Percentiles rank a stretch among this genome's conserved stretches.
Conservation (phyloP, 23 red algal genomes). For the Gracilaria vermiculophylla region DNA sequence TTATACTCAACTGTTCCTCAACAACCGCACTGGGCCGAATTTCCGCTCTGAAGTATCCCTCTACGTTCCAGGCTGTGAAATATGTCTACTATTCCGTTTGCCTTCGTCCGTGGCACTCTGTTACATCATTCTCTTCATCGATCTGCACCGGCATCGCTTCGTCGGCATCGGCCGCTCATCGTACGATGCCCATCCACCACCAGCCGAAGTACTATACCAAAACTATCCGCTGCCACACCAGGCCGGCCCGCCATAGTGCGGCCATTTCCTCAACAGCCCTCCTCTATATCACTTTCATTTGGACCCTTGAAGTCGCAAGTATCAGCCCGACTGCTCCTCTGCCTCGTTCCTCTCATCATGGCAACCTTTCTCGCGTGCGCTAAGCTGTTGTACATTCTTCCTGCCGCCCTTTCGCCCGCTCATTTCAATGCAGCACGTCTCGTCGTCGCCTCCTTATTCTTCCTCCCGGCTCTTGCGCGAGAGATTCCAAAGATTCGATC, state of each 20-base stretch:
- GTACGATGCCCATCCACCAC: not conserved
- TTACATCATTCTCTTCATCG: slow-evolving; percentile 1
- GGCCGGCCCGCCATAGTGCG: not conserved
- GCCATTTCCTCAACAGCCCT: not conserved
- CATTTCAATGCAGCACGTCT: slow-evolving; percentile 60
- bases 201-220: not conserved
- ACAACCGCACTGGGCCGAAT: no score
- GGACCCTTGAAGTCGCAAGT: not conserved
- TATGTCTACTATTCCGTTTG: not conserved
- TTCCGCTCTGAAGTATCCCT: no score
- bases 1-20: no score
- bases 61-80: not conserved
- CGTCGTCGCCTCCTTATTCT: slow-evolving; percentile 32
- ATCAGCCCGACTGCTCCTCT: slow-evolving; percentile 20
- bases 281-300: not conserved
- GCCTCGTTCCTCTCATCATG: slow-evolving; percentile 37
- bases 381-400: slow-evolving; percentile 46
- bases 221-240: slow-evolving; percentile 5
- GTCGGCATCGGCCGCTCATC: not conserved
- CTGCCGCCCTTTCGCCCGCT: slow-evolving; percentile 21
- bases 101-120: not conserved
- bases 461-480: slow-evolving; percentile 31
- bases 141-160: not conserved
- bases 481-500: slow-evolving; percentile 19
- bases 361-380: slow-evolving; percentile 35